These are phyloP conservation scores for Wallacemonas rigidus DNA, from an alignment of 208 protist species.

Conservation along the genomic window DNA sequence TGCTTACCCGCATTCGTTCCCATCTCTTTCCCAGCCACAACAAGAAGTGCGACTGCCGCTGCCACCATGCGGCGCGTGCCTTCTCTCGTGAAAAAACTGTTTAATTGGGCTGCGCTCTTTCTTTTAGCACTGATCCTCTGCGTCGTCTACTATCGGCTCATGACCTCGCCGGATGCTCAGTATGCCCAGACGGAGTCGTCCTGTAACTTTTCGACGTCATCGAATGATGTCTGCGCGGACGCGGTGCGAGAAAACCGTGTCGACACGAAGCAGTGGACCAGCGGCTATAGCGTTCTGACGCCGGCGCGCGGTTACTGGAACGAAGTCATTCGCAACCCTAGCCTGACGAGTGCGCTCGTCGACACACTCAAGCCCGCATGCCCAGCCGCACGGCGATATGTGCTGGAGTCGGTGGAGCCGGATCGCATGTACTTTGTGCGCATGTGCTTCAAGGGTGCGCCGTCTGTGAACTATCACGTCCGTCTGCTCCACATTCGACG, in stretches of 20 bases:
- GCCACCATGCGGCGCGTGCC: not conserved
- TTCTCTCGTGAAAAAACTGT: not conserved
- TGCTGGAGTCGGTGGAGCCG: conserved; percentile 19
- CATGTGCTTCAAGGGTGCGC: conserved; percentile 41
- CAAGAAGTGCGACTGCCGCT: too few species aligned
- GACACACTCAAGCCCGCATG: not conserved
- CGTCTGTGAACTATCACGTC: conserved; percentile 47
- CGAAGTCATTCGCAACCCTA: conserved; percentile 5
- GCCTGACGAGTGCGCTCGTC: not conserved
- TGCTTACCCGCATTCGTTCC: not conserved
- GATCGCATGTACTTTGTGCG: conserved; percentile 39
- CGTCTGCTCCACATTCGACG: conserved; percentile 30
- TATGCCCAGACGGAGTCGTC: not conserved
- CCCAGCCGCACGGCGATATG: conserved; percentile 35
- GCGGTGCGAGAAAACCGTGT: not conserved
- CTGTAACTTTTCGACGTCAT: conserved; percentile 15
- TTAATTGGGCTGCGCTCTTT: not conserved
- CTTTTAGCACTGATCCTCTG: not conserved
- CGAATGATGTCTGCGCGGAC: not conserved
- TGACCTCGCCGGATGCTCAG: not conserved
- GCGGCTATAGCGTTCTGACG: conserved; percentile 8
- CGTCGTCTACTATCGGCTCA: not conserved
- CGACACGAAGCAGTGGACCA: not conserved
- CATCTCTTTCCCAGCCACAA: too few species aligned
- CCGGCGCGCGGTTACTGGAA: conserved; percentile 1